Conservation (phyloP, 2,329 filamentous ascomycete genomes). For the Fusarium buxicola region DNA sequence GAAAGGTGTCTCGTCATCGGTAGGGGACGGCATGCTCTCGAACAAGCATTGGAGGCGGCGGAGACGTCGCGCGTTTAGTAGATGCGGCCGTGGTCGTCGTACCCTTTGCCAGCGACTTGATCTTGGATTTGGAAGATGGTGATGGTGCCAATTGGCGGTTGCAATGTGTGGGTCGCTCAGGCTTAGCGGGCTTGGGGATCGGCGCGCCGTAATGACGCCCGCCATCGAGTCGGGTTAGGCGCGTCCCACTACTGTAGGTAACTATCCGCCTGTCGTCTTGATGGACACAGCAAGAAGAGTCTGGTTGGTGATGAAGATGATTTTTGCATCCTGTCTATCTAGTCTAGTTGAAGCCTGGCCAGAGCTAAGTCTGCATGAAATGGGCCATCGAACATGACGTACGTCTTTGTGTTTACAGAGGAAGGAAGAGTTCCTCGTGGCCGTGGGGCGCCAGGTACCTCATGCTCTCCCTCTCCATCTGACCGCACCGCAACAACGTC, state of each 20-base stretch:
- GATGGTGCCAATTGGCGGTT: constrained; percentile 34
- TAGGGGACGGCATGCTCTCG: constrained; percentile 52
- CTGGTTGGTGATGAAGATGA: constrained; percentile 2
- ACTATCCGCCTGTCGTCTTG: not conserved
- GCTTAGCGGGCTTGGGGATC: constrained; percentile 37
- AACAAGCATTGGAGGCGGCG: constrained; percentile 28
- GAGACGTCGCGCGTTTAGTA: constrained; percentile 5
- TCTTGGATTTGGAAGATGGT: constrained; percentile 17
- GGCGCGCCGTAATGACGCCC: constrained; percentile 21
- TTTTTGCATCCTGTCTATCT: not conserved
- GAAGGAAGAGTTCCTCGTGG: not conserved
- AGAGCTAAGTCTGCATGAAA: not conserved
- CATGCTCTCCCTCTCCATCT: too few relatives aligned
- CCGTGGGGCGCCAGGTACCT: not conserved
- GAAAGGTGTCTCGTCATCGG: constrained; percentile 54
- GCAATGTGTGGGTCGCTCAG: constrained; percentile 33
- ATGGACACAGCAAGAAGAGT: constrained; percentile 1
- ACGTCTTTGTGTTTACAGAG: not conserved
- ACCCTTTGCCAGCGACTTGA: not conserved
- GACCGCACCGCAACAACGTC: too few relatives aligned
- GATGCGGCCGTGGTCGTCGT: constrained; percentile 11
- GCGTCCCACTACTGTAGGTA: constrained; percentile 15
- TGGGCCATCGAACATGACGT: not conserved
- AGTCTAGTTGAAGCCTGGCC: not conserved
- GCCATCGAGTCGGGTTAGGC: constrained; percentile 25